These are phyloP conservation scores for Suhomyces sp. DNA, from an alignment of 805 yeast genomes.

Conservation along the genomic window DNA sequence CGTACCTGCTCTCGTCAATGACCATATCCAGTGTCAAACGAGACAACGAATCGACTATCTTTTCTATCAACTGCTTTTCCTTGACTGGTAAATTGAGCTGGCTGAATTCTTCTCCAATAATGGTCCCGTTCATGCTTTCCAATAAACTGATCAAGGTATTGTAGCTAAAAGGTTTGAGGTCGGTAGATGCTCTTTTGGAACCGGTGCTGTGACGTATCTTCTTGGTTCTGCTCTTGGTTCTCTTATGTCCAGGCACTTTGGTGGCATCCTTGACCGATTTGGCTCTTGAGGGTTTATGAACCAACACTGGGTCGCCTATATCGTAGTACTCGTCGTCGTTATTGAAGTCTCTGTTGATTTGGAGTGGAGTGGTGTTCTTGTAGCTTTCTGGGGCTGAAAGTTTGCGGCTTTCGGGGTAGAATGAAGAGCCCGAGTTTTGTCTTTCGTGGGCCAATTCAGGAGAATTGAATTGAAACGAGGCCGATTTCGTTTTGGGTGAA, in stretches of 20 bases:
- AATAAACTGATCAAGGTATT: constrained; percentile 48
- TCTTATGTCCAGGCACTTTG: constrained; percentile 12
- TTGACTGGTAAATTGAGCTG: constrained; percentile 68
- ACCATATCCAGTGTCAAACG: constrained; percentile 90
- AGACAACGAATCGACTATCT: constrained; percentile 80
- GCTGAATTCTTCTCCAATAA: constrained; percentile 68
- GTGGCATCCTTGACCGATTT: constrained; percentile 35
- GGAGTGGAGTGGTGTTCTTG: neutral
- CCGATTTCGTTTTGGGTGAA: neutral
- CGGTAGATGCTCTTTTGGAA: constrained; percentile 6
- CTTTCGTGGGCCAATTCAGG: neutral
- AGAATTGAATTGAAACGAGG: neutral
- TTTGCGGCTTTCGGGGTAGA: constrained; percentile 3
- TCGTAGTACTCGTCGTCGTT: constrained; percentile 33
- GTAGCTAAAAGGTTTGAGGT: constrained; percentile 38
- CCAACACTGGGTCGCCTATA: constrained; percentile 33
- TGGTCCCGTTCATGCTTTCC: constrained; percentile 59
- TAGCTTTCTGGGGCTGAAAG: neutral
- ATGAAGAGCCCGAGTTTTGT: constrained; percentile 1
- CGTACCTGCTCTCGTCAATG: constrained; percentile 73
- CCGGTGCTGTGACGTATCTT: constrained; percentile 2
- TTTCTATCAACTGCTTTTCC: constrained; percentile 77
- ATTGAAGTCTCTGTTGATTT: neutral
- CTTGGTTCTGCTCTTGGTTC: constrained; percentile 17
- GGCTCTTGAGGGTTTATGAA: constrained; percentile 29